Percentiles rank a stretch among this genome's conserved stretches.
phyloP scores from a whole-genome alignment of 106 monocot genomes.

The Dioscorea dumetorum region DNA sequence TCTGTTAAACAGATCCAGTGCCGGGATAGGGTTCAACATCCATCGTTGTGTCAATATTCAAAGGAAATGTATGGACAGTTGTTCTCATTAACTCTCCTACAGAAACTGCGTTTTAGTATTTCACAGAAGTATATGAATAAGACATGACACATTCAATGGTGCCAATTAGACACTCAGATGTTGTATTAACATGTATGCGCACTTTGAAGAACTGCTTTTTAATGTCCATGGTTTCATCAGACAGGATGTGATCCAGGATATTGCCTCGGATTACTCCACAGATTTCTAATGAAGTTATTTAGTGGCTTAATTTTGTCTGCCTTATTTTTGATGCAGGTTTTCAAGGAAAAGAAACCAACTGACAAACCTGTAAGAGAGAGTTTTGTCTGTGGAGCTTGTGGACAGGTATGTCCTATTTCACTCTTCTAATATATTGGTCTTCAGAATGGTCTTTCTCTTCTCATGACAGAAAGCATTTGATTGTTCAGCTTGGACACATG shows the following conservation, averaged over 20 bases:
- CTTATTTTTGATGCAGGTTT: slow-evolving; percentile 19
- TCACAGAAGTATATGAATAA: no score
- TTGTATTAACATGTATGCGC: neutral
- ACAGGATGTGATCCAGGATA: neutral
- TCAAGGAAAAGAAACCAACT: slow-evolving; percentile 67
- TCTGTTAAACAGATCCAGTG: no score
- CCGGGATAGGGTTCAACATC: no score
- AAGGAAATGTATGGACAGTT: no score
- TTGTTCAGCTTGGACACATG: slow-evolving; percentile 84
- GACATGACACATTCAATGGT: no score
- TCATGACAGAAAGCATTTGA: slow-evolving; percentile 15
- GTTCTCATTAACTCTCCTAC: no score
- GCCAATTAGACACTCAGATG: neutral
- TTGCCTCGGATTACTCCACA: neutral
- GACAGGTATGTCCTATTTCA: slow-evolving; percentile 47
- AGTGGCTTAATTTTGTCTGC: neutral
- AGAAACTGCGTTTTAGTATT: no score
- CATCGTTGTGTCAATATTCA: no score
- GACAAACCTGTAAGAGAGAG: slow-evolving; percentile 71
- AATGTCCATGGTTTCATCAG: no score
- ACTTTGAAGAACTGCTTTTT: neutral
- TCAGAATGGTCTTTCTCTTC: slow-evolving; percentile 2
- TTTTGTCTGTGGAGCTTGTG: slow-evolving; percentile 94
- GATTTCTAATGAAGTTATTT: no score
- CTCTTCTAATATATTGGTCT: neutral